A percentile compares a stretch with the other conserved stretches of the same genome.
Evolutionary conservation across 2,329 filamentous ascomycete genomes (phyloP).

Genomic region (Drechslera avenae): DNA sequence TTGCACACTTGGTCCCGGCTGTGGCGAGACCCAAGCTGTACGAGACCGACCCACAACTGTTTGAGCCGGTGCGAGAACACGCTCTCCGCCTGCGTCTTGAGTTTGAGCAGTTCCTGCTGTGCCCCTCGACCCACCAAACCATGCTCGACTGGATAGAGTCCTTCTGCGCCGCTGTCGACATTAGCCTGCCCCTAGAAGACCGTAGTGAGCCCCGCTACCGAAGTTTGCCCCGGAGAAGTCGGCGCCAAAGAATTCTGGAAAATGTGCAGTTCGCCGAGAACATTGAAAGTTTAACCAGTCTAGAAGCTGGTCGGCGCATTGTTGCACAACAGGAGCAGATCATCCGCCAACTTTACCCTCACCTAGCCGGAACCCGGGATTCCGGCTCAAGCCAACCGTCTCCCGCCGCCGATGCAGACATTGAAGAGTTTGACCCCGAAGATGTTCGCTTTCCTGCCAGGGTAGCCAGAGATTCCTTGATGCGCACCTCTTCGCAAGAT

Average conservation of each 20-base stretch:
- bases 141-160: constrained; percentile 73
- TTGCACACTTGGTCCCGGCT: constrained; percentile 53
- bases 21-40: constrained; percentile 48
- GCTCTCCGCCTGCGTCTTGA: constrained; percentile 75
- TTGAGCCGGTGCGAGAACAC: constrained; percentile 57
- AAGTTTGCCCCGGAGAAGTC: constrained; percentile 53
- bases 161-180: constrained; percentile 72
- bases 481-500: constrained; percentile 25
- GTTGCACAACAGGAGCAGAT: constrained; percentile 57
- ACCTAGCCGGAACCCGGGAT: constrained; percentile 38
- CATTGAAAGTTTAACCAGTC: constrained; percentile 38
- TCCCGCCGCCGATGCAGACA: constrained; percentile 35
- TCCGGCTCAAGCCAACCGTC: constrained; percentile 16
- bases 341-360: constrained; percentile 54
- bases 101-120: constrained; percentile 74
- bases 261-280: constrained; percentile 35
- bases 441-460: constrained; percentile 44
- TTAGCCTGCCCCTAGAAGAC: constrained; percentile 72
- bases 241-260: constrained; percentile 47
- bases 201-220: constrained; percentile 57
- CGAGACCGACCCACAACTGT: constrained; percentile 55
- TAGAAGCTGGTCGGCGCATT: constrained; percentile 45
- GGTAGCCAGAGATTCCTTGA: constrained; percentile 16
- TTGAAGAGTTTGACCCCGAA: constrained; percentile 47
- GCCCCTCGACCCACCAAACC: constrained; percentile 66